A percentile compares a stretch with the other conserved stretches of the same genome.
Conservation (phyloP, 139 green algal species). For the Chlamydomonas schloesseri region DNA sequence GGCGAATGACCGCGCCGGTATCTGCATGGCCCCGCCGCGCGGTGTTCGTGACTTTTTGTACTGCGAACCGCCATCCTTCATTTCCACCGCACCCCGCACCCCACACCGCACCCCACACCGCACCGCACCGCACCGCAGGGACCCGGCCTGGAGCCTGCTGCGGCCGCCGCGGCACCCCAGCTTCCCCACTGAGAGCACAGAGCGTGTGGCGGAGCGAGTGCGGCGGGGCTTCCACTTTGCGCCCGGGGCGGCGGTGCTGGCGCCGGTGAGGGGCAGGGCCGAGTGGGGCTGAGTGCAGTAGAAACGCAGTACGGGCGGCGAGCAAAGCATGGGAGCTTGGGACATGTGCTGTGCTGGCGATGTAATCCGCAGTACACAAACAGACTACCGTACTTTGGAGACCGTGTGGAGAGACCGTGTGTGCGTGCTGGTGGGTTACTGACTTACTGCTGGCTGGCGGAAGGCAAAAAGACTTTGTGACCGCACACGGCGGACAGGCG, state of each 20-base stretch:
- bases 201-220: slow-evolving; percentile 7
- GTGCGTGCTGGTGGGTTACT: too few relatives aligned
- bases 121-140: not conserved
- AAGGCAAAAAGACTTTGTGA: too few relatives aligned
- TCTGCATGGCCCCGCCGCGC: too few relatives aligned
- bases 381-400: too few relatives aligned
- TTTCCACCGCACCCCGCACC: not conserved
- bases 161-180: slow-evolving; percentile 3
- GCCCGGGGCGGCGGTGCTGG: not conserved
- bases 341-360: too few relatives aligned
- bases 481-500: not conserved
- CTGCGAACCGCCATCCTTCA: too few relatives aligned
- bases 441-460: too few relatives aligned
- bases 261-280: not conserved
- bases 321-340: too few relatives aligned
- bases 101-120: not conserved
- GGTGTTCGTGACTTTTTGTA: too few relatives aligned
- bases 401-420: too few relatives aligned
- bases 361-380: too few relatives aligned
- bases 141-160: slow-evolving; percentile 36
- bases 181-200: not conserved
- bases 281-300: not conserved
- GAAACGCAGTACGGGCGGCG: not conserved
- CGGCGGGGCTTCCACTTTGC: not conserved
- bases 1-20: too few relatives aligned